Percentiles rank a stretch among this genome's conserved stretches.
Evolutionary conservation across 345 rosid species (phyloP).

Genomic region (Lepidium didymum): DNA sequence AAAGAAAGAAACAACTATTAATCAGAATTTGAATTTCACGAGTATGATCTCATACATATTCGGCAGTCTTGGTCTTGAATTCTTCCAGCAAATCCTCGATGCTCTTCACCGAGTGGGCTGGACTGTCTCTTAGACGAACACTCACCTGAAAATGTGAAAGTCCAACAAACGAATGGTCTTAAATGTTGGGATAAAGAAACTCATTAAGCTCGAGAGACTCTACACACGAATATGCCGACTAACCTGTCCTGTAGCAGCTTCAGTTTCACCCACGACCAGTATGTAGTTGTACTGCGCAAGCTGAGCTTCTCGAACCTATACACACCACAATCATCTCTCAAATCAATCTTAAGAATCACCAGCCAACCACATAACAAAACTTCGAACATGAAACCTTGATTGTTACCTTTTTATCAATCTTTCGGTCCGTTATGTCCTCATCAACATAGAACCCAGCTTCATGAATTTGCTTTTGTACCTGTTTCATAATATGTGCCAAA

Average conservation of each 20-base stretch:
- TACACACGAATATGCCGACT: background rate
- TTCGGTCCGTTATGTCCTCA: slow-evolving; percentile 70
- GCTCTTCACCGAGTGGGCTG: slow-evolving; percentile 55
- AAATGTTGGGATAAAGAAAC: background rate
- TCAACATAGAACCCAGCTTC: slow-evolving; percentile 76
- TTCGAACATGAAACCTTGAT: background rate
- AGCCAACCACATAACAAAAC: background rate
- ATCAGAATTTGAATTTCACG: background rate
- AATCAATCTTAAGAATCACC: background rate
- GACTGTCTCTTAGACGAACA: slow-evolving; percentile 65
- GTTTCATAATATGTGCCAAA: slow-evolving; percentile 7
- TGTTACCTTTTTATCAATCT: slow-evolving; percentile 84
- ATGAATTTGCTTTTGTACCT: slow-evolving; percentile 63
- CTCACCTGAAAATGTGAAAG: slow-evolving; percentile 50
- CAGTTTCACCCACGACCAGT: slow-evolving; percentile 92
- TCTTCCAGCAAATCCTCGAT: slow-evolving; percentile 47
- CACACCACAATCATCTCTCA: slow-evolving; percentile 14
- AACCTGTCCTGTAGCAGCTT: slow-evolving; percentile 74
- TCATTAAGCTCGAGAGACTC: background rate
- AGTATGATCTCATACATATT: slow-evolving; percentile 40
- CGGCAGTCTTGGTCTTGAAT: slow-evolving; percentile 48
- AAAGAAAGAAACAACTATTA: background rate
- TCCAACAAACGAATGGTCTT: background rate
- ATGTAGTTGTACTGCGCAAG: slow-evolving; percentile 87
- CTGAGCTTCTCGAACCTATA: slow-evolving; percentile 93